Percentiles rank a stretch among this genome's conserved stretches.
Evolutionary conservation across 2,329 filamentous ascomycete species (phyloP).

Genomic region (Beauveria sp.): DNA sequence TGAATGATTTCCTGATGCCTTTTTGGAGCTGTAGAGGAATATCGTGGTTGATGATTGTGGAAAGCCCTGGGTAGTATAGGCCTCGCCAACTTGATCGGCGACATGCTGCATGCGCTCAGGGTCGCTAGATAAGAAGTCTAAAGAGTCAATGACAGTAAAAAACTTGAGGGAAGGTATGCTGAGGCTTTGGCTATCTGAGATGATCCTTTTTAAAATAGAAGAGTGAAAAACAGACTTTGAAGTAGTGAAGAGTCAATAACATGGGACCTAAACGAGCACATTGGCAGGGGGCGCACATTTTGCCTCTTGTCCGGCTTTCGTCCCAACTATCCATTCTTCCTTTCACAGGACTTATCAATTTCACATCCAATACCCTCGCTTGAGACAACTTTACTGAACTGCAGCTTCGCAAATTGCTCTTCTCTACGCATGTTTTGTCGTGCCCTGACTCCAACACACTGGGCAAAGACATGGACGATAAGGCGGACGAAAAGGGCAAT

Average conservation of each 20-base stretch:
- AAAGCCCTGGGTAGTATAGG: slow-evolving; percentile 44
- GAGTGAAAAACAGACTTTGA: no score
- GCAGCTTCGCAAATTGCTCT: neutral
- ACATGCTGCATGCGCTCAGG: no score
- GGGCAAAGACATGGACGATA: neutral
- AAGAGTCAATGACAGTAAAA: no score
- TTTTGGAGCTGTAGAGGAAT: slow-evolving; percentile 33
- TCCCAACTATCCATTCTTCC: no score
- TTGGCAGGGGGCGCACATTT: no score
- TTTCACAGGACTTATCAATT: neutral
- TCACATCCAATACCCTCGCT: neutral
- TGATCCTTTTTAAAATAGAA: no score
- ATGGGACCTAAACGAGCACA: slow-evolving; percentile 27
- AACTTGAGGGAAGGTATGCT: no score
- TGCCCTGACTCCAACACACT: neutral
- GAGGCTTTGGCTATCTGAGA: no score
- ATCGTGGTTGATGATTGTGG: slow-evolving; percentile 40
- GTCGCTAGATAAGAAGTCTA: no score
- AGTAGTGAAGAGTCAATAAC: slow-evolving; percentile 10
- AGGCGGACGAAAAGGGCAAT: neutral
- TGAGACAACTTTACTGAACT: neutral
- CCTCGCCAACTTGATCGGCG: slow-evolving; percentile 14
- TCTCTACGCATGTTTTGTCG: neutral
- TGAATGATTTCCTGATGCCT: slow-evolving; percentile 31
- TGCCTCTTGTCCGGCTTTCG: neutral